Evolutionary conservation across 805 yeast species (phyloP), one percentile per base, ranked within the genome.

Genomic region (Isabelozyma rhagii): DNA sequence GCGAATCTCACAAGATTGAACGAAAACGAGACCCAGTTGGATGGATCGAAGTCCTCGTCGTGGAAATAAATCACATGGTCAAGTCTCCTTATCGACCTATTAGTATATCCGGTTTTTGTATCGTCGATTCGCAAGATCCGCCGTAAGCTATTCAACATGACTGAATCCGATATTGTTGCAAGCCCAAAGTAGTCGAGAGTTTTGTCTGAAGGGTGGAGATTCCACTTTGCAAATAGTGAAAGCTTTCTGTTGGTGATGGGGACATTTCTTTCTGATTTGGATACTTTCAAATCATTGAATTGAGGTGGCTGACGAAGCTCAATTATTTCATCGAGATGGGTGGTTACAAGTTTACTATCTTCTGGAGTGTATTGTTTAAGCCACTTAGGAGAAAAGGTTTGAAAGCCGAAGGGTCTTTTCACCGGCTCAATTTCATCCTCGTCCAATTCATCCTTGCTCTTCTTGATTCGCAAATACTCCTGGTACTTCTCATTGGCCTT

Each of bases 21-120:
- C 44, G 78, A 72, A 47, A 79, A 77, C 13, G 74, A 69, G 59
- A 80, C 64, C 83, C 85, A 84, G 40, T 81, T 72, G 41, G 75
- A 69, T 1, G 72, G 67, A 41, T 74, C 68, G 51, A 81, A 74
- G 48, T 78, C 81, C 14, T 67, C 65, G 67, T 75, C 79, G 59
- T 84, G 89, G 69, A 86, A 84, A 62, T 83, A 83, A 31, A 87
- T 76, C 0, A 83, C 67, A 59, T 86, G 91, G 55, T 85, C 91
- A 53, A 86, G 63, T 18, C 87, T 81, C 15, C 47, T 45, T 42
- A 58, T 48, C 50, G 64, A 60, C 15, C 61, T 55, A 17, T 47
- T 76, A 21, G 25, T 21, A 21, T 21, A 21, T 21, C 25, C 25
- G 1, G 25, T 21, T 6, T 21, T 21, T 21, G 25, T 21, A 21